Evolutionary conservation across 2,329 filamentous ascomycete species (phyloP).

Genomic region (Fusarium odoratissimum): DNA sequence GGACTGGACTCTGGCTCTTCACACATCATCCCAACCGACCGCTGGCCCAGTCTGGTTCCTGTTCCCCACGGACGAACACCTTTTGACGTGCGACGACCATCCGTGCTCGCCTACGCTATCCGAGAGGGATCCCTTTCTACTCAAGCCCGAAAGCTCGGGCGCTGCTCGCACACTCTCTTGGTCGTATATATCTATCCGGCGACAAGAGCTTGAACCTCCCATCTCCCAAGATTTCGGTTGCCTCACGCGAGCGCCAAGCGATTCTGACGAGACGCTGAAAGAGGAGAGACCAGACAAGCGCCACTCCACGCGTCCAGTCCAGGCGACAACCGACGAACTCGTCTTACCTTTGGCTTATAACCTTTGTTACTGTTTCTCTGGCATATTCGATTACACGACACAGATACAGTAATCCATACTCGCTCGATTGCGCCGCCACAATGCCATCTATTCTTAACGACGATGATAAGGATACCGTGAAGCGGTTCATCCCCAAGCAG

Average conservation of each 20-base stretch:
- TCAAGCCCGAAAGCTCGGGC: constrained; percentile 45
- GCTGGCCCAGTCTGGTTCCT: constrained; percentile 35
- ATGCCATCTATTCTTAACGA: constrained; percentile 82
- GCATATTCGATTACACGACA: constrained; percentile 4
- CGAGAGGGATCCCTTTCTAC: constrained; percentile 40
- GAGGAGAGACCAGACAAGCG: constrained; percentile 39
- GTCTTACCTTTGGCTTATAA: constrained; percentile 24
- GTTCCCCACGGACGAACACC: constrained; percentile 38
- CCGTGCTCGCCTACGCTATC: constrained; percentile 43
- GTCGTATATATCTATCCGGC: constrained; percentile 19
- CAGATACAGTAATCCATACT: background rate
- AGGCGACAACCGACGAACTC: constrained; percentile 26
- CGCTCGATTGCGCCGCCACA: constrained; percentile 40
- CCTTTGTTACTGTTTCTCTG: background rate
- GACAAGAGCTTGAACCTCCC: constrained; percentile 9
- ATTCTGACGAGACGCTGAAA: constrained; percentile 37
- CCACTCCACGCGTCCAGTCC: constrained; percentile 42
- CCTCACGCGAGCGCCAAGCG: constrained; percentile 45
- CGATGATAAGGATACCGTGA: constrained; percentile 96
- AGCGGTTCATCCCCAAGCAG: constrained; percentile 91
- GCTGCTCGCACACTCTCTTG: constrained; percentile 35
- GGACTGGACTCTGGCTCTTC: constrained; percentile 23
- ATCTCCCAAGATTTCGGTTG: constrained; percentile 28
- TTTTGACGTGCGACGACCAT: constrained; percentile 44
- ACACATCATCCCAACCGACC: constrained; percentile 27